Percentiles rank a stretch among this genome's conserved stretches.
Evolutionary conservation across 192 early-diverging fungal species (phyloP).

Genomic region (Backusella luteola): DNA sequence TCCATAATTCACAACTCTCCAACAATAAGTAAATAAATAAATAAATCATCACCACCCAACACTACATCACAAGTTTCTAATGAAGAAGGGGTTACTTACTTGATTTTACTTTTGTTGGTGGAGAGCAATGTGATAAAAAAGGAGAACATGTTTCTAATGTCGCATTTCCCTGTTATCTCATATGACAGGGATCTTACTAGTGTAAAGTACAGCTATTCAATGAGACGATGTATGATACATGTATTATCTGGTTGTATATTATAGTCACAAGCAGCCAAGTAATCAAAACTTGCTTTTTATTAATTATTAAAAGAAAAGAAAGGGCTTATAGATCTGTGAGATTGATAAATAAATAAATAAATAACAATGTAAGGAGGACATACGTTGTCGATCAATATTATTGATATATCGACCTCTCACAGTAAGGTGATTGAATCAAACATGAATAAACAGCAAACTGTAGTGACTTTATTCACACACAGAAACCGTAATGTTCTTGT

Average conservation of each 20-base stretch:
- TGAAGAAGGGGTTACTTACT: not conserved
- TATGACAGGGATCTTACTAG: too few relatives aligned
- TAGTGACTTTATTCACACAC: not conserved
- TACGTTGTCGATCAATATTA: not conserved
- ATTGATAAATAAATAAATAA: not conserved
- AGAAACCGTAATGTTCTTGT: not conserved
- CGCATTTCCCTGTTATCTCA: not conserved
- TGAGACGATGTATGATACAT: too few relatives aligned
- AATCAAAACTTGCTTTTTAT: too few relatives aligned
- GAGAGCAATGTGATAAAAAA: not conserved
- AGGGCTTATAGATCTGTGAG: not conserved
- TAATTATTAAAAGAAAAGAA: too few relatives aligned
- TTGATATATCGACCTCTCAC: too few relatives aligned
- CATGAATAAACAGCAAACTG: too few relatives aligned
- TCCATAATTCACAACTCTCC: too few relatives aligned
- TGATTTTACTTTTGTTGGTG: not conserved
- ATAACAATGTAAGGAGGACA: not conserved
- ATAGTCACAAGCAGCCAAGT: too few relatives aligned
- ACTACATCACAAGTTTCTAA: not conserved
- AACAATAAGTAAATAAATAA: not conserved
- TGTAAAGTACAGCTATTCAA: not conserved
- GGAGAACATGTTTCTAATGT: not conserved
- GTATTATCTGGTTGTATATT: too few relatives aligned
- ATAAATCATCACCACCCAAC: not conserved
- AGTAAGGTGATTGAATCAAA: too few relatives aligned